Evolutionary conservation across 2,329 filamentous ascomycete species (phyloP), one percentile per base, ranked within the genome.

Genomic region (Biscogniauxia sp.): DNA sequence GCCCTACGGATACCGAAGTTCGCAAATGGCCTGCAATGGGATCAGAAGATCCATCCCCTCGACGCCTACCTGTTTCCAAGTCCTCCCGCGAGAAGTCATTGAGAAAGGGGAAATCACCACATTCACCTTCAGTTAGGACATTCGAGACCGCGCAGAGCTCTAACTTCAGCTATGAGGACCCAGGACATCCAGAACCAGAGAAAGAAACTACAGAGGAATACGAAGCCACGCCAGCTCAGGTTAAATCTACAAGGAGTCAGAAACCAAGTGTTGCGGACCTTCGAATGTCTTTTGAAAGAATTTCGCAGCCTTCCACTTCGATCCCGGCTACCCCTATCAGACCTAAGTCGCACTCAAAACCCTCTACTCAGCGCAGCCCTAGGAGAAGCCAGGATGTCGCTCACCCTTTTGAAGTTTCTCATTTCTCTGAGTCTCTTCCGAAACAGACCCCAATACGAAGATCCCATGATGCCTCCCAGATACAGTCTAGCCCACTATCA

Each of bases 251-350:
- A 6, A 64, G 58, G 23, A 60, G 45, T n/a, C 60, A 66, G 49
- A 69, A 59, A 45, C 63, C 58, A 37, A 77, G 74, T 53, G 74
- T 77, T 13, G 72, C 73, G n/a, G 70, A 75, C 57, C 64, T 76
- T 59, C 70, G 74, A 15, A 64, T 65, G 57, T 73, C 72, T 2
- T 76, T 77, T 41, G 74, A 76, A 61, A 62, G 64, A 41, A 51
- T 55, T 9, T 61, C 64, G 19, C 53, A 64, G 23, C 53, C 54
- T 1, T 23, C 51, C n/a, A n/a, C 26, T 20, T 32, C 51, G 20
- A 19, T 20, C 4, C 32, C 59, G 9, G 54, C 55, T 17, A 58
- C 28, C 4, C 28, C 52, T 7, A 51, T 49, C 2, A 61, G 56
- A 26, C 45, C 49, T 3, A 59, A 57, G 23, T 51, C 55, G 23